phyloP scores from a whole-genome alignment of 2,329 filamentous ascomycete species.

The Alternaria sp. region DNA sequence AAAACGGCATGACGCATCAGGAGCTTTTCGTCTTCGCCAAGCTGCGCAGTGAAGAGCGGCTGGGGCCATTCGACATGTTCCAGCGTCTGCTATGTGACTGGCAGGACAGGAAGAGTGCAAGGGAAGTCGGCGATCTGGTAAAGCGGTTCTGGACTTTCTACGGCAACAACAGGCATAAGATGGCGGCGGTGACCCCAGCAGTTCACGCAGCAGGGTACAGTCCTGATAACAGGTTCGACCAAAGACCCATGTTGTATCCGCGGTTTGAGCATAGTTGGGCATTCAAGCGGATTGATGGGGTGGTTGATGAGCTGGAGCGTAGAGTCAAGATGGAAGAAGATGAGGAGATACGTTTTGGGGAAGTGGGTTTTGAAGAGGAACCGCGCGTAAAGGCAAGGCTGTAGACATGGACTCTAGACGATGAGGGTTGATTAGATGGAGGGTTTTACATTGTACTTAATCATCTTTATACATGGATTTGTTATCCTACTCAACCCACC shows the following conservation, averaged over 20 bases:
- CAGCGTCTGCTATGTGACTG: slow-evolving; percentile 60
- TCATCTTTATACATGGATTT: neutral
- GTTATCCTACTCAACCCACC: neutral
- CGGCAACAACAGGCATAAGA: slow-evolving; percentile 29
- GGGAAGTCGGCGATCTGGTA: slow-evolving; percentile 54
- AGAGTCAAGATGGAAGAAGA: neutral
- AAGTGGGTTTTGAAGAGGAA: neutral
- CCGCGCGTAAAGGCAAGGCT: neutral
- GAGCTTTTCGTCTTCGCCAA: slow-evolving; percentile 61
- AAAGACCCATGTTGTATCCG: slow-evolving; percentile 52
- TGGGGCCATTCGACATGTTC: slow-evolving; percentile 59
- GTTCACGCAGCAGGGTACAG: slow-evolving; percentile 56
- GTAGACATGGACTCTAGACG: neutral
- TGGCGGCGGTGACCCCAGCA: slow-evolving; percentile 34
- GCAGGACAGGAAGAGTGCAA: slow-evolving; percentile 48
- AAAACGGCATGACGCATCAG: slow-evolving; percentile 58
- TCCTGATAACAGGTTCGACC: slow-evolving; percentile 64
- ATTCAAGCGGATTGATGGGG: slow-evolving; percentile 48
- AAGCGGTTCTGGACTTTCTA: slow-evolving; percentile 49
- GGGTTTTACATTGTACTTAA: neutral
- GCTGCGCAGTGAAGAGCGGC: slow-evolving; percentile 61
- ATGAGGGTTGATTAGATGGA: neutral
- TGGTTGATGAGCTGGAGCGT: slow-evolving; percentile 36
- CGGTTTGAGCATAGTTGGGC: slow-evolving; percentile 40
- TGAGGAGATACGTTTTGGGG: neutral